These are phyloP conservation scores for Starmerella khaoyaiensis DNA, from an alignment of 805 yeast genomes.

Conservation along the genomic window DNA sequence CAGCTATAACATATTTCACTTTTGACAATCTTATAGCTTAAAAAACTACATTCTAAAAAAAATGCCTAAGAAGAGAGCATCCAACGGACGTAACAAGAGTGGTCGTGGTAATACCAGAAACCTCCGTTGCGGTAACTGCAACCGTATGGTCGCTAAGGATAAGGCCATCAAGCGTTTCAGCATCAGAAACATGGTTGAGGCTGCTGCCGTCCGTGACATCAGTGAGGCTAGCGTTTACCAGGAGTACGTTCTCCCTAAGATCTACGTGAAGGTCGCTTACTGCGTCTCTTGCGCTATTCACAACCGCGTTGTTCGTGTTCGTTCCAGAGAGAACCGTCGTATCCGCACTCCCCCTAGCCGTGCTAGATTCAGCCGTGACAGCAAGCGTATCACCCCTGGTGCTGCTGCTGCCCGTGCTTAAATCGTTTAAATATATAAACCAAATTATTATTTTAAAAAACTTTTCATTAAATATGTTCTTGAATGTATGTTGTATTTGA, in stretches of 20 bases:
- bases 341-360: conserved; percentile 98
- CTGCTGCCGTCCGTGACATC: conserved; percentile 98
- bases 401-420: conserved; percentile 57
- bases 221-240: conserved; percentile 98
- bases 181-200: conserved; percentile 99
- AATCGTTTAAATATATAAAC: conserved; percentile 8
- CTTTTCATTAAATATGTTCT: no score
- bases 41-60: no score
- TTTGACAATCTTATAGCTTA: conserved; percentile 5
- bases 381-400: conserved; percentile 90
- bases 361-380: conserved; percentile 89
- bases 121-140: conserved; percentile 99
- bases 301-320: conserved; percentile 99
- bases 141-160: conserved; percentile 99
- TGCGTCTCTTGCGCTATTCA: conserved; percentile 99
- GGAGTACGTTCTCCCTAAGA: conserved; percentile 98
- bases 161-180: conserved; percentile 99
- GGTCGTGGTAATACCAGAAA: conserved; percentile 99
- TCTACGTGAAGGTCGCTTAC: conserved; percentile 99
- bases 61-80: conserved; percentile 99
- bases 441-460: no score
- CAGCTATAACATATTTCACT: conserved; percentile 14
- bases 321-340: conserved; percentile 98
- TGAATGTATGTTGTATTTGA: no score
- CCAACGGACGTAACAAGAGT: conserved; percentile 99